A percentile compares a stretch with the other conserved stretches of the same genome.
Conservation (phyloP, 2,329 filamentous ascomycete genomes). For the Colletotrichum camelliae region DNA sequence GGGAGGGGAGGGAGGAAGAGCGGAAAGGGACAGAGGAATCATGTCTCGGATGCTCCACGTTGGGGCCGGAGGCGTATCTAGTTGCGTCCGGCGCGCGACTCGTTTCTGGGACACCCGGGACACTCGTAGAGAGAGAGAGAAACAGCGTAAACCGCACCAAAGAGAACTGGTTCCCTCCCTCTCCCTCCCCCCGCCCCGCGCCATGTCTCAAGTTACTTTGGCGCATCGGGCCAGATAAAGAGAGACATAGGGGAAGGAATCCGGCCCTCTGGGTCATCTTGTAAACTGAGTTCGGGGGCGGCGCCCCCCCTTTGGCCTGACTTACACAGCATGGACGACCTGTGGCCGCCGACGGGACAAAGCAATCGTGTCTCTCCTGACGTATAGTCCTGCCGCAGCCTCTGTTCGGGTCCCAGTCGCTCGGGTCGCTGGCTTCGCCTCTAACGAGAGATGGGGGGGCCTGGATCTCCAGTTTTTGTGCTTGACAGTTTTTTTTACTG, state of each 20-base stretch:
- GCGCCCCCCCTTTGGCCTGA: not conserved
- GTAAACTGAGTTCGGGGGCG: not conserved
- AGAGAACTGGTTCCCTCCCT: not conserved
- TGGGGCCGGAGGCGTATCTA: slow-evolving; percentile 7
- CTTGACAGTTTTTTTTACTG: not conserved
- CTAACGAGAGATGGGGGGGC: not conserved
- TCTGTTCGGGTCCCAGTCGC: slow-evolving; percentile 1
- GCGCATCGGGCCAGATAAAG: not conserved
- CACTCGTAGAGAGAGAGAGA: not conserved
- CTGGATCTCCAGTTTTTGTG: not conserved
- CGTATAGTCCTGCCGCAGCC: slow-evolving; percentile 10
- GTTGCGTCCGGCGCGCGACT: slow-evolving; percentile 6
- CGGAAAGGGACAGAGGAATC: not conserved
- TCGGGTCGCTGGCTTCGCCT: slow-evolving; percentile 2
- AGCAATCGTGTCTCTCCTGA: slow-evolving; percentile 18
- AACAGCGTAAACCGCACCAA: not conserved
- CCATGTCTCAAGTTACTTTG: slow-evolving; percentile 16
- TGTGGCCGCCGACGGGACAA: not conserved
- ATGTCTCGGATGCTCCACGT: slow-evolving; percentile 20
- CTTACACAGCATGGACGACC: not conserved
- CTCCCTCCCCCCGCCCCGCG: not conserved
- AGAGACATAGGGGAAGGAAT: not conserved
- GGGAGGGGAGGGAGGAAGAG: not conserved
- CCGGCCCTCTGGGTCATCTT: slow-evolving; percentile 7
- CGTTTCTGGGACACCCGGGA: not conserved